Evolutionary conservation across 2,329 filamentous ascomycete species (phyloP), one percentile per base, ranked within the genome.

Genomic region (Talaromyces marneffei): DNA sequence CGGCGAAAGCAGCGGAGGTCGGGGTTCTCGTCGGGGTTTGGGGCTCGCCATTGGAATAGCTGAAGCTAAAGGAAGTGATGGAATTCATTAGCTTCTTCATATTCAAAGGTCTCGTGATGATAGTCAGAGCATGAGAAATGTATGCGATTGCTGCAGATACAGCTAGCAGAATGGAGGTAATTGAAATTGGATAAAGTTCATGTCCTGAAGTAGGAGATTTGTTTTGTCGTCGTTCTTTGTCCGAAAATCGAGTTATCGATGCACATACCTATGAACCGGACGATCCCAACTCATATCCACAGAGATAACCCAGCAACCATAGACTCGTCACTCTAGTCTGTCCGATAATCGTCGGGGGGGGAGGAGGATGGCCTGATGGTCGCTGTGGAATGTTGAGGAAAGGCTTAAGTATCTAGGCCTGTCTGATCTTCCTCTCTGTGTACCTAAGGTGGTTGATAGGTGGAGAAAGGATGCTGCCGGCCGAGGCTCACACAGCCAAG

Each of bases 271-370:
- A 71, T 78, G 75, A 68, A 77, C 72, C 68, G 76, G 75, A 63
- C 75, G 72, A 74, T 78, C 76, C 75, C 74, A 78, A 77, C 72
- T 78, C 76, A 78, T 78, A 74, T 74, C 75, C 75, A 74, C 74
- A 71, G 70, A 66, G 65, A 59, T 67, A 69, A 66, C 69, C 69
- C 67, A 70, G 71, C 73, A 72, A 74, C 71, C 74, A 77, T 75
- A 68, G 66, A 75, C 48, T 39, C 29, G 31, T n/a, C n/a, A n/a
- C n/a, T n/a, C n/a, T n/a, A 57, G 54, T 67, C 68, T 69, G 69
- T 69, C 72, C 69, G 69, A 75, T 74, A 68, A 66, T 62, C 57
- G 70, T 64, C 64, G 68, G 63, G 57, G 64, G 63, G 62, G n/a
- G n/a, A 2, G 23, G 40, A 18, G 12, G 39, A 40, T 63, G n/a